Conservation (phyloP, 2,329 filamentous ascomycete genomes). For the Aspergillus neoniger region DNA sequence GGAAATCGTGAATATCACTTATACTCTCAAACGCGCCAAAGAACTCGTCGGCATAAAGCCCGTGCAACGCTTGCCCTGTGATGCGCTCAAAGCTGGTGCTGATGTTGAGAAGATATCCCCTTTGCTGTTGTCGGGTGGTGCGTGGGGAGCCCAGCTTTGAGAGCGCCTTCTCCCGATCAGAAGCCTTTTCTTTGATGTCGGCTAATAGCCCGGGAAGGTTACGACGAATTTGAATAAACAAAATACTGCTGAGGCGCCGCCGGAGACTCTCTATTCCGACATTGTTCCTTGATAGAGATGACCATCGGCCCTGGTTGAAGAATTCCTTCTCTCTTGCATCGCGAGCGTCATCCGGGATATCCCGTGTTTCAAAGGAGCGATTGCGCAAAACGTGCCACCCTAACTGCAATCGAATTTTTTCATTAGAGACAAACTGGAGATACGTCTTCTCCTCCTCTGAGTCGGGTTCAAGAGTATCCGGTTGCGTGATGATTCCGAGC, state of each 20-base stretch:
- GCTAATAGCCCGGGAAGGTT: constrained; percentile 41
- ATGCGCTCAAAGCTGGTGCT: constrained; percentile 43
- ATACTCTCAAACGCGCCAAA: constrained; percentile 32
- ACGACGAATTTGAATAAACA: constrained; percentile 31
- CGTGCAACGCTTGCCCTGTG: constrained; percentile 43
- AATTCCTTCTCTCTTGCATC: constrained; percentile 37
- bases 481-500: constrained; percentile 53
- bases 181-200: constrained; percentile 37
- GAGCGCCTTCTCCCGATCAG: constrained; percentile 33
- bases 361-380: constrained; percentile 40
- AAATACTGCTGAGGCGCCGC: constrained; percentile 40
- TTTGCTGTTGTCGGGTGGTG: constrained; percentile 26
- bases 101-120: constrained; percentile 36
- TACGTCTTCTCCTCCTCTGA: constrained; percentile 42
- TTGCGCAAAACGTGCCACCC: constrained; percentile 56
- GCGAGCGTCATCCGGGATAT: constrained; percentile 26
- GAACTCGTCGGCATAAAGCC: constrained; percentile 45
- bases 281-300: constrained; percentile 21
- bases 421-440: constrained; percentile 42
- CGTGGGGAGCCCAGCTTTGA: constrained; percentile 29
- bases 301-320: constrained; percentile 34
- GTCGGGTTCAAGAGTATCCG: constrained; percentile 40
- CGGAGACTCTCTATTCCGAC: constrained; percentile 42
- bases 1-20: constrained; percentile 17
- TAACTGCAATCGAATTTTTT: constrained; percentile 45